Conservation (phyloP, 805 yeast genomes). For the Suhomyces prunicola region DNA sequence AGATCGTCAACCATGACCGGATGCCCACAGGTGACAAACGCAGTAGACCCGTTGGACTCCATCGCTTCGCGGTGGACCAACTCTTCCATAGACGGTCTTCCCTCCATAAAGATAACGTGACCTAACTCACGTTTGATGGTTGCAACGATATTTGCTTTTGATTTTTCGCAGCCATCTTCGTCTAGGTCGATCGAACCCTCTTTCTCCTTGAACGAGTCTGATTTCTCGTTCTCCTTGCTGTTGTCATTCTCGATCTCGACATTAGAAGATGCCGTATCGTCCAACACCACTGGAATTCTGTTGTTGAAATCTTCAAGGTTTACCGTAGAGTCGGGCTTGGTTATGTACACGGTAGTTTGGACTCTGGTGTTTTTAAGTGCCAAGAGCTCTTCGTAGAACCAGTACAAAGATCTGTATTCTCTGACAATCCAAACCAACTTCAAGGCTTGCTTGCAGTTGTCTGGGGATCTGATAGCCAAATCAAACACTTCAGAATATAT, state of each 20-base stretch:
- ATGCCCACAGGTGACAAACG: conserved; percentile 32
- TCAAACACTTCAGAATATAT: conserved; percentile 38
- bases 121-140: conserved; percentile 12
- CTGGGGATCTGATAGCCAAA: conserved; percentile 18
- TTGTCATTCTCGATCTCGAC: neutral
- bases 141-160: neutral
- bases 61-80: conserved; percentile 7
- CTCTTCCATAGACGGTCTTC: conserved; percentile 15
- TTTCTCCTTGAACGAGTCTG: neutral
- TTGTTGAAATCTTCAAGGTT: neutral
- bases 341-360: conserved; percentile 26
- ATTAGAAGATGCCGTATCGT: neutral
- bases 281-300: neutral
- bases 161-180: neutral
- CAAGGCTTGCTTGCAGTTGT: conserved; percentile 17
- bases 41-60: conserved; percentile 13
- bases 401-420: conserved; percentile 45
- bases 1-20: conserved; percentile 52
- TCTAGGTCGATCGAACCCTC: neutral
- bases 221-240: neutral
- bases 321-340: conserved; percentile 20
- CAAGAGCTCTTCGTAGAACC: conserved; percentile 46
- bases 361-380: conserved; percentile 23
- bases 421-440: conserved; percentile 64
- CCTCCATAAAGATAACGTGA: conserved; percentile 38